These are phyloP conservation scores for Gigaspora rosea DNA, from an alignment of 192 early-diverging fungal species.

Conservation along the genomic window DNA sequence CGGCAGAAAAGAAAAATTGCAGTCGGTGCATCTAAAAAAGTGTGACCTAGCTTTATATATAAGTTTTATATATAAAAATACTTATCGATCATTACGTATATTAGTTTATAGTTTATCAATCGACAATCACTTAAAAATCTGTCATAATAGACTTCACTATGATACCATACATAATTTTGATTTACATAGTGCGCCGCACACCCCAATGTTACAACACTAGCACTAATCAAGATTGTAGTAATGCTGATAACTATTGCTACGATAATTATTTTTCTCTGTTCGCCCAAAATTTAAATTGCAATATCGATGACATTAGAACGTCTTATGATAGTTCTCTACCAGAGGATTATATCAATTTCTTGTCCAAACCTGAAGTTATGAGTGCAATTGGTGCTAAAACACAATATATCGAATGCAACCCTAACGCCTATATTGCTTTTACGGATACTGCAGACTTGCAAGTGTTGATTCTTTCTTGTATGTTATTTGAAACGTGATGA, in stretches of 20 bases:
- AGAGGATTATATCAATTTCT: slow-evolving; percentile 60
- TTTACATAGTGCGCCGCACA: too few relatives aligned
- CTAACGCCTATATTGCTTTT: slow-evolving; percentile 45
- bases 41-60: too few relatives aligned
- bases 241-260: background rate
- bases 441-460: slow-evolving; percentile 52
- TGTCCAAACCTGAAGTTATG: slow-evolving; percentile 52
- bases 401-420: slow-evolving; percentile 55
- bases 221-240: too few relatives aligned
- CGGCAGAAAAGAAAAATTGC: too few relatives aligned
- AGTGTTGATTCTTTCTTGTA: slow-evolving; percentile 1
- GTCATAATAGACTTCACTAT: too few relatives aligned
- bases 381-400: slow-evolving; percentile 53
- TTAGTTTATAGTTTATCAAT: too few relatives aligned
- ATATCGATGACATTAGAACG: slow-evolving; percentile 70
- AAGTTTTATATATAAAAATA: too few relatives aligned
- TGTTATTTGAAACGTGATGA: background rate
- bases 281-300: slow-evolving; percentile 43
- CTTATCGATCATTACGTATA: too few relatives aligned
- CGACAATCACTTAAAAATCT: too few relatives aligned
- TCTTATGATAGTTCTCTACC: slow-evolving; percentile 48
- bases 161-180: too few relatives aligned
- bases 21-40: too few relatives aligned
- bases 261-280: background rate
- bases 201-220: too few relatives aligned